Base-by-base conservation (phyloP, 2,329 filamentous ascomycete species). In the Cadophora malorum region DNA sequence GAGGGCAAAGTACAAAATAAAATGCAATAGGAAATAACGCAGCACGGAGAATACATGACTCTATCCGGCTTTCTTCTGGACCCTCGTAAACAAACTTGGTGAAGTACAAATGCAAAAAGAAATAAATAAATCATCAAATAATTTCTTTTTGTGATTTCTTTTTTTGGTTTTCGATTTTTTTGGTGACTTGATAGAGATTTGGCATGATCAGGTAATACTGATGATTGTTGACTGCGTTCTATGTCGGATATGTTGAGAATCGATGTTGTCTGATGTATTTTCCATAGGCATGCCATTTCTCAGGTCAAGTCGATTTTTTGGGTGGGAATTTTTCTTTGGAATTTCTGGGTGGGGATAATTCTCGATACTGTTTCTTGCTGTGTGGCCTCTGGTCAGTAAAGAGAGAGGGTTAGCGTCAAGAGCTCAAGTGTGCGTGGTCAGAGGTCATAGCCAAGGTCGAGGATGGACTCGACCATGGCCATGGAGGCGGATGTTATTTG, bases 121-220 rank as follows among this genome's bases (percentile, higher is more conserved):
- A 49, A 49, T 9, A 49, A 49, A 49, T 6, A 21, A 49, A 21
- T 1, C n/a, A 21, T 9, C n/a, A n/a, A n/a, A n/a, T n/a, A n/a
- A 49, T 49, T 49, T 49, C n/a, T 49, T 49, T 49, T 49, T 19
- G n/a, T 49, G 45, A 49, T 21, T 49, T 1, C 21, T 49, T 28
- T 49, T 49, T 21, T 49, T 19, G n/a, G 21, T 49, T 49, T 14
- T 2, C 2, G 9, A 12, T 49, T 49, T 49, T 49, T 49, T 49
- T n/a, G n/a, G 45, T 21, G 45, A 49, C 14, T 53, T 53, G 23
- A 8, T 19, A 4, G 50, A 31, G 23, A 19, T 6, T 7, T 53
- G 23, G 53, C 53, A 35, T n/a, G 14, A 55, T 35, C 52, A 55
- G 52, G 16, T 33, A 33, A 7, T 33, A 55, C 28, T 55, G 52